Evolutionary conservation across 805 yeast species (phyloP).

Genomic region (Starmerella sp.): DNA sequence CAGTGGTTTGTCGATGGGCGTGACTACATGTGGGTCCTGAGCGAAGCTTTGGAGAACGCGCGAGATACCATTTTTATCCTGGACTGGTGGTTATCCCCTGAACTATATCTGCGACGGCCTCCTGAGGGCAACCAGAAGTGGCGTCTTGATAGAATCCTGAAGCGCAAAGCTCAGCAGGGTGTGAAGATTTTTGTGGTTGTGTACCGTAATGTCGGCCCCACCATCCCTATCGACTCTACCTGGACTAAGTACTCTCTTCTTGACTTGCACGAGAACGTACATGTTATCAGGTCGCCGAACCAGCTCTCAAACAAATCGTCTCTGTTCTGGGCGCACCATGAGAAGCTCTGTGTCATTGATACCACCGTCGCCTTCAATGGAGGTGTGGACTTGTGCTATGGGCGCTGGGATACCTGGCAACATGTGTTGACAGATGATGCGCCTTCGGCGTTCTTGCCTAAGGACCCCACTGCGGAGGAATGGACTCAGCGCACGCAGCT

Average conservation of each 20-base stretch:
- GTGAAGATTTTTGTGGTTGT: conserved; percentile 86
- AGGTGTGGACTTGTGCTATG: conserved; percentile 91
- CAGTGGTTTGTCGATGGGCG: conserved; percentile 97
- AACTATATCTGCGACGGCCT: conserved; percentile 82
- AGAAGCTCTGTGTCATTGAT: conserved; percentile 77
- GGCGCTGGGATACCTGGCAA: conserved; percentile 93
- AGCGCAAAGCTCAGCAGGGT: conserved; percentile 86
- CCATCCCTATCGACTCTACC: conserved; percentile 84
- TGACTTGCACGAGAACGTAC: conserved; percentile 73
- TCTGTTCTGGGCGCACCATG: conserved; percentile 98
- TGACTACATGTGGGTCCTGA: conserved; percentile 93
- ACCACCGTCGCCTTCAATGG: conserved; percentile 84
- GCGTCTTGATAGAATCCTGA: conserved; percentile 78
- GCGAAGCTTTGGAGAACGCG: conserved; percentile 87
- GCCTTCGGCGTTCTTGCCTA: conserved; percentile 30
- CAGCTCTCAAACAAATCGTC: conserved; percentile 79
- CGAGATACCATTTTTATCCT: conserved; percentile 86
- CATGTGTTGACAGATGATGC: conserved; percentile 78
- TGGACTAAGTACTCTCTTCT: conserved; percentile 91
- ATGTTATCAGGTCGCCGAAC: conserved; percentile 88
- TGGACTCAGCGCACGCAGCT: conserved; percentile 36
- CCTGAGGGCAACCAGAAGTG: conserved; percentile 91
- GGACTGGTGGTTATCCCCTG: conserved; percentile 99
- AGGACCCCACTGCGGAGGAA: conserved; percentile 31
- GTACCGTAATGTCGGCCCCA: conserved; percentile 85